phyloP scores from a whole-genome alignment of 495 filamentous ascomycete genomes.

The Penicillium nucicola region DNA sequence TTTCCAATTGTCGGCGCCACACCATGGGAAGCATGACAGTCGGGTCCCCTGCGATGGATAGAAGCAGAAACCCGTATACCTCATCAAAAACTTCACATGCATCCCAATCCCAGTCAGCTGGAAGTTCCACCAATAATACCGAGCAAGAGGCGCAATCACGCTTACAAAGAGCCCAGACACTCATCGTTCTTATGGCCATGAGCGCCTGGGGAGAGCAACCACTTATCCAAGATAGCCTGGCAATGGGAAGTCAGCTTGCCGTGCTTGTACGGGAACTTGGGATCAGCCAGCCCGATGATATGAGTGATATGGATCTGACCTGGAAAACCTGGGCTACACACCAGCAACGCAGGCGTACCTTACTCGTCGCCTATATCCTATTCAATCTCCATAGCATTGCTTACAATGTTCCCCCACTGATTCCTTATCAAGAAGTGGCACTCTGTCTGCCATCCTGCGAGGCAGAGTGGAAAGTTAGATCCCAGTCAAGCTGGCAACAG shows the following conservation, averaged over 20 bases:
- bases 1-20: not conserved
- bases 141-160: not conserved
- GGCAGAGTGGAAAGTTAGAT: conserved; percentile 12
- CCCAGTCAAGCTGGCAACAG: conserved; percentile 1
- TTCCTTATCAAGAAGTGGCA: conserved; percentile 14
- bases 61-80: not conserved
- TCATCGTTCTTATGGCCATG: conserved; percentile 9
- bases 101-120: not conserved
- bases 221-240: conserved; percentile 1
- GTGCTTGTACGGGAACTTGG: not conserved
- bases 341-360: conserved; percentile 6
- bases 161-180: not conserved
- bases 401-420: conserved; percentile 15
- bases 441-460: conserved; percentile 15
- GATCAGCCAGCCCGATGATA: not conserved
- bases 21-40: not conserved
- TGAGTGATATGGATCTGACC: not conserved
- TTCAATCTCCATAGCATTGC: conserved; percentile 14
- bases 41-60: not conserved
- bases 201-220: not conserved
- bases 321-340: not conserved
- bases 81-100: not conserved
- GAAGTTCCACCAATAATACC: not conserved
- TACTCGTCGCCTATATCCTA: conserved; percentile 11
- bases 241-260: conserved; percentile 4